Base-by-base conservation (phyloP, 768 basidiomycete genomes). In the Multifurca ochricompacta region DNA sequence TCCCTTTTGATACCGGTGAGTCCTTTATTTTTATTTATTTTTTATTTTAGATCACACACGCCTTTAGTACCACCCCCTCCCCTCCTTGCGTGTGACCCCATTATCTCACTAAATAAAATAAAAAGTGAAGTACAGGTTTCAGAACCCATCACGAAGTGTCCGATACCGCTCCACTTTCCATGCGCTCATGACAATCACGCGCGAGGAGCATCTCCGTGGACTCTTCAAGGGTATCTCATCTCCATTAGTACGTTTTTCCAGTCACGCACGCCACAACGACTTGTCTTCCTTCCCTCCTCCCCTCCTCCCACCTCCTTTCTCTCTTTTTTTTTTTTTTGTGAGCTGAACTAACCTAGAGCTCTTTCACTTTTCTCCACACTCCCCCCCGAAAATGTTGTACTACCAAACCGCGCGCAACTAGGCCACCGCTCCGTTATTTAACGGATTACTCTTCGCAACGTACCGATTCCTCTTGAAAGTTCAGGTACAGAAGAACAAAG, bases 361-460 rank as follows among this genome's bases (percentile, higher is more conserved):
- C 6, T 31, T n/a, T 13, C 44, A 28, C 25, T 19, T n/a, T n/a
- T n/a, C n/a, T n/a, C n/a, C n/a, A n/a, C n/a, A n/a, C n/a, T n/a
- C n/a, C n/a, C n/a, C n/a, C n/a, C n/a, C n/a, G n/a, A n/a, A n/a
- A n/a, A n/a, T n/a, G n/a, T n/a, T n/a, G n/a, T n/a, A n/a, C n/a
- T n/a, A n/a, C n/a, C n/a, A n/a, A n/a, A n/a, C n/a, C n/a, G 6
- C 23, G 6, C 23, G 23, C 35, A 40, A 16, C 23, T 58, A 90
- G 88, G 75, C 80, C 1, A 79, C 82, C 3, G 77, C 78, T 21
- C 87, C 88, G 0, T 70, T 87, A 2, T 77, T 91, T 74, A 96
- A 94, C 63, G 91, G 92, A 11, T 72, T 91, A 14, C 81, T 94
- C 3, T 95, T 96, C 67, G 79, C 89, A 0, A 82, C 84, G 0